Conservation (phyloP, 1,139 yeast species). For the Geotrichum cucujoidarum region DNA sequence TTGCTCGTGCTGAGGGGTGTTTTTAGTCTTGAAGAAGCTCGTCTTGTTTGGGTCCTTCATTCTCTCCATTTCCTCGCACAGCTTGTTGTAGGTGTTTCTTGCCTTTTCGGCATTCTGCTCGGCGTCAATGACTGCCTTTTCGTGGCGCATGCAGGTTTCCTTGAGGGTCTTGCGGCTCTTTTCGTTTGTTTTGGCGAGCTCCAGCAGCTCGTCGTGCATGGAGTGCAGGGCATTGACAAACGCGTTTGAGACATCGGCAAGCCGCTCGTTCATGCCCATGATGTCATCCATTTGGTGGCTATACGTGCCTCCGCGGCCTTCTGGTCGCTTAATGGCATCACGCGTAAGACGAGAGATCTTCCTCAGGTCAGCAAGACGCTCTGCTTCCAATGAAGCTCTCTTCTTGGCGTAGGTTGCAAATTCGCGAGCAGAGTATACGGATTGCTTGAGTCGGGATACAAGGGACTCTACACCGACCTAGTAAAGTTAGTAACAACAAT, state of each 20-base stretch:
- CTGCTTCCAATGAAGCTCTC: conserved; percentile 74
- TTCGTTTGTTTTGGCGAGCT: conserved; percentile 64
- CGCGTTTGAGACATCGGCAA: conserved; percentile 68
- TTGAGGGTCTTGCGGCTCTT: conserved; percentile 69
- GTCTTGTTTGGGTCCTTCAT: conserved; percentile 78
- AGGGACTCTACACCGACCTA: conserved; percentile 53
- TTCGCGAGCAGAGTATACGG: conserved; percentile 78
- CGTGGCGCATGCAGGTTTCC: conserved; percentile 76
- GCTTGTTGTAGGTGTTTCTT: conserved; percentile 67
- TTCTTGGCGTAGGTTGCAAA: conserved; percentile 72
- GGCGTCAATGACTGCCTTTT: conserved; percentile 78
- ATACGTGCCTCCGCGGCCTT: conserved; percentile 61
- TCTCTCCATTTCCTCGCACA: conserved; percentile 84
- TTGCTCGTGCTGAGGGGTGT: conserved; percentile 88
- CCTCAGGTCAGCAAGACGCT: conserved; percentile 66
- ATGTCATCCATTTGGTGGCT: conserved; percentile 60
- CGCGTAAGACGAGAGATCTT: conserved; percentile 58
- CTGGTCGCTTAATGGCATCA: conserved; percentile 46
- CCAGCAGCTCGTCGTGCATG: conserved; percentile 81
- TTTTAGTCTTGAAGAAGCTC: conserved; percentile 67
- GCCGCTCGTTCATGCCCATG: conserved; percentile 71
- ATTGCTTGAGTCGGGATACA: conserved; percentile 68
- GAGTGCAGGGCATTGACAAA: conserved; percentile 74
- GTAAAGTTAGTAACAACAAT: neutral
- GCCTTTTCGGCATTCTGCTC: conserved; percentile 86